Percentiles rank a stretch among this genome's conserved stretches.
Evolutionary conservation across 768 basidiomycete genomes (phyloP).

Genomic region (Pleurotus tuoliensis): DNA sequence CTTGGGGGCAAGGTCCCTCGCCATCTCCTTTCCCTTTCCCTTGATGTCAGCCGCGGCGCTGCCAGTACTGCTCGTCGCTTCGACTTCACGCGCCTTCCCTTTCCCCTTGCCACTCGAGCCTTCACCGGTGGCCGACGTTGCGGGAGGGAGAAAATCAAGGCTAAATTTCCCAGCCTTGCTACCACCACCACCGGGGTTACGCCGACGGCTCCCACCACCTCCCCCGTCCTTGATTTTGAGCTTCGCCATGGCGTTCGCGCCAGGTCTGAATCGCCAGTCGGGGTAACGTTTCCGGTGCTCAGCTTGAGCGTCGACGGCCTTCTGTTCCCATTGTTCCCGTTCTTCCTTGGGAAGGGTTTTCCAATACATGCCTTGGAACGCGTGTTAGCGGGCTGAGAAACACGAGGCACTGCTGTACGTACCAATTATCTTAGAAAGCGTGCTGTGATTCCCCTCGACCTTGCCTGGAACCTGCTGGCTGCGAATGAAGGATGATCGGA

Average conservation of each 20-base stretch:
- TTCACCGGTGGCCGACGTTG: slow-evolving; percentile 22
- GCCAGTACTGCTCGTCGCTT: slow-evolving; percentile 1
- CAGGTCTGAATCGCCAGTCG: slow-evolving; percentile 79
- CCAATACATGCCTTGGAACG: slow-evolving; percentile 62
- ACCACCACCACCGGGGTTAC: slow-evolving; percentile 10
- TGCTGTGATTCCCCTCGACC: slow-evolving; percentile 78
- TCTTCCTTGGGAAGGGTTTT: slow-evolving; percentile 64
- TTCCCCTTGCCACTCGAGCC: slow-evolving; percentile 17
- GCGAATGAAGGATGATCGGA: slow-evolving; percentile 73
- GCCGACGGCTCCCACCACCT: slow-evolving; percentile 16
- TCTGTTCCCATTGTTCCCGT: slow-evolving; percentile 72
- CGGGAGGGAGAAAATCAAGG: slow-evolving; percentile 19
- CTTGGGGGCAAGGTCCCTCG: slow-evolving; percentile 1
- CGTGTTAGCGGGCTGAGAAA: slow-evolving; percentile 2
- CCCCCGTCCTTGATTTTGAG: slow-evolving; percentile 33
- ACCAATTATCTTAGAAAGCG: slow-evolving; percentile 82
- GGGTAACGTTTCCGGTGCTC: slow-evolving; percentile 75
- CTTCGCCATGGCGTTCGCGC: slow-evolving; percentile 39
- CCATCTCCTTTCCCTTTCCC: slow-evolving; percentile 7
- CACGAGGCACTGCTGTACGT: slow-evolving; percentile 16
- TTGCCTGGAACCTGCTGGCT: slow-evolving; percentile 70
- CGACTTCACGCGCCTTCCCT: slow-evolving; percentile 16
- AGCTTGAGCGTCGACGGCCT: slow-evolving; percentile 64
- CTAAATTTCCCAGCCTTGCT: slow-evolving; percentile 9
- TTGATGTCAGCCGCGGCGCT: slow-evolving; percentile 11